Evolutionary conservation across 2,329 filamentous ascomycete species (phyloP), one percentile per base, ranked within the genome.

Genomic region (Fragosphaeria purpurea): DNA sequence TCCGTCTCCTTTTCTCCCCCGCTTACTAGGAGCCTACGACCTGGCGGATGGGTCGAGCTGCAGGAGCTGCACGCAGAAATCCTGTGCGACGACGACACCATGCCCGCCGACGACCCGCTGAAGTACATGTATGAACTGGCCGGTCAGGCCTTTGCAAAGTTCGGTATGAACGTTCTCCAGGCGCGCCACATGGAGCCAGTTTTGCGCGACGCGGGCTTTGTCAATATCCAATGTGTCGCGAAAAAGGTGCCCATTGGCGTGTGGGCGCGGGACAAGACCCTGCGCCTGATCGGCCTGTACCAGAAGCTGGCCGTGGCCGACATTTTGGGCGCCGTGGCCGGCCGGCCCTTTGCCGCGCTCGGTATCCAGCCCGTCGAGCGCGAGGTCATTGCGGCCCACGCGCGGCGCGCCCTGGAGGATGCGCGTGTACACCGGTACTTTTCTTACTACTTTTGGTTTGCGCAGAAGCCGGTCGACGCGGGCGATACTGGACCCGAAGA

Each of bases 11-110:
- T 4, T 33, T 13, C 11, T 39, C 38, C 34, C 39, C 34, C 11
- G 32, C 41, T 30, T 38, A 45, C 31, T 45, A 62, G 61, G 32
- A 63, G 73, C 52, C 58, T 74, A n/a, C 67, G 63, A 44, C 64
- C 67, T 1, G 74, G 74, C 12, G 74, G 73, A 34, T 78, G 72
- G 72, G 61, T 77, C 30, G 73, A 76, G 44, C n/a, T 54, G 46
- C 70, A 74, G 30, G 73, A 76, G 48, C 62, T 72, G 37, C 63
- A 68, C 41, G 64, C 63, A 7, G 60, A 60, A 30, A 61, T 71
- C 11, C 58, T 63, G 37, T 73, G 66, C 53, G 71, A 74, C 53
- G 69, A 73, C 47, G 64, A 58, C 37, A 70, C 52, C 2, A 70
- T 75, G 65, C 58, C 60, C 3, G 57, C 63, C 4, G 63, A 72